Evolutionary conservation across 768 basidiomycete species (phyloP).

Genomic region (Boletus insuetus): DNA sequence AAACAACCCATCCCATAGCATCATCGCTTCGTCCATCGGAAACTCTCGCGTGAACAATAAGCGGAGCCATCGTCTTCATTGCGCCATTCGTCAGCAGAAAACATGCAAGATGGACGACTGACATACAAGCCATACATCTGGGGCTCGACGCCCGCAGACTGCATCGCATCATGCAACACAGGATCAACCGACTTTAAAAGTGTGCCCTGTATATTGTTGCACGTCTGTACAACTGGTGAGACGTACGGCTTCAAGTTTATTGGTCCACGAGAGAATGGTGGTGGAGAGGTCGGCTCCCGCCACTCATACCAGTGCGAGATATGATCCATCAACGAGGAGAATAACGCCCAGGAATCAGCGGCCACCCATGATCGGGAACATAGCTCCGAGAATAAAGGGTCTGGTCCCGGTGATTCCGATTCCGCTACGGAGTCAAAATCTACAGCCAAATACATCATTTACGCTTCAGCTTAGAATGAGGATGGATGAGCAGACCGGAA

Average conservation of each 20-base stretch:
- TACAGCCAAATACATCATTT: slow-evolving; percentile 33
- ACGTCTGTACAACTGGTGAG: slow-evolving; percentile 83
- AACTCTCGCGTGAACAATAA: slow-evolving; percentile 94
- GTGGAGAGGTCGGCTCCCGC: slow-evolving; percentile 42
- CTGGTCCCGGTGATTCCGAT: slow-evolving; percentile 27
- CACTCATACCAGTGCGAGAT: slow-evolving; percentile 81
- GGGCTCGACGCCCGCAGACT: slow-evolving; percentile 83
- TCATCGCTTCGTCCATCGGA: slow-evolving; percentile 72
- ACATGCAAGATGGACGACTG: slow-evolving; percentile 5
- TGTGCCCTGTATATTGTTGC: slow-evolving; percentile 73
- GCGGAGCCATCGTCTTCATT: slow-evolving; percentile 83
- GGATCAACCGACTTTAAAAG: slow-evolving; percentile 80
- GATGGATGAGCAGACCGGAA: slow-evolving; percentile 15
- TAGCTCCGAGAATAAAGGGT: slow-evolving; percentile 49
- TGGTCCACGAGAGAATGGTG: slow-evolving; percentile 36
- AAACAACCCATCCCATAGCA: slow-evolving; percentile 95
- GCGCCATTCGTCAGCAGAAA: slow-evolving; percentile 11
- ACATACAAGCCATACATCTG: slow-evolving; percentile 95
- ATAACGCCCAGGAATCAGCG: slow-evolving; percentile 87
- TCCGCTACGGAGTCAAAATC: slow-evolving; percentile 74
- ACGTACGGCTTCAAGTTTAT: slow-evolving; percentile 62
- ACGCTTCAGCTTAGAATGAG: slow-evolving; percentile 25
- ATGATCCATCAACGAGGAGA: slow-evolving; percentile 73
- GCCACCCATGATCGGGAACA: slow-evolving; percentile 70
- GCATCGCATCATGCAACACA: slow-evolving; percentile 68